Evolutionary conservation across 2,329 filamentous ascomycete species (phyloP).

Genomic region (Penicillium sp.): DNA sequence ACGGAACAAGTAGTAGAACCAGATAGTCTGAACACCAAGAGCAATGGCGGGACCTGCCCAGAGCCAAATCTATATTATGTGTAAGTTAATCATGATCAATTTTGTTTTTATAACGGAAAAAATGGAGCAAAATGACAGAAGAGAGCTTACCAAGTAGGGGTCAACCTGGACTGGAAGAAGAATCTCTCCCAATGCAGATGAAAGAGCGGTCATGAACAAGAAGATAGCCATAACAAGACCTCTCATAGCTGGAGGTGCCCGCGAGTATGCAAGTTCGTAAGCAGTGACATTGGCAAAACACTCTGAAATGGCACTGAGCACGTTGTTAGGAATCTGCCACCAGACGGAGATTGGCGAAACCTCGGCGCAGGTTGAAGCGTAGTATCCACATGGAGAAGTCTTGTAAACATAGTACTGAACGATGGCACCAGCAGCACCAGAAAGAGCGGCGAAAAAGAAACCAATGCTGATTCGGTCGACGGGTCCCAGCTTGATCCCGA

Average conservation of each 20-base stretch:
- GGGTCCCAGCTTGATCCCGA: constrained; percentile 45
- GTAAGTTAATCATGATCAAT: neutral
- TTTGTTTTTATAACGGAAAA: neutral
- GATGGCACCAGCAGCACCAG: constrained; percentile 35
- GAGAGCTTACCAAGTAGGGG: constrained; percentile 34
- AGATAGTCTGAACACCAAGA: constrained; percentile 43
- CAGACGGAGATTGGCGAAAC: constrained; percentile 44
- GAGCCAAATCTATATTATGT: constrained; percentile 17
- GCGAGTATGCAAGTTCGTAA: constrained; percentile 73
- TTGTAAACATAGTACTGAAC: constrained; percentile 47
- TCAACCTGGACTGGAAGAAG: constrained; percentile 44
- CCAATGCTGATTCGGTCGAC: constrained; percentile 51
- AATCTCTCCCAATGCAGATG: constrained; percentile 44
- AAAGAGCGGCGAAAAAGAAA: constrained; percentile 47
- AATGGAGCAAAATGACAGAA: constrained; percentile 41
- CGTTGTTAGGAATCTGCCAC: constrained; percentile 48
- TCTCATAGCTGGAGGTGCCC: constrained; percentile 71
- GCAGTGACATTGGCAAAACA: constrained; percentile 59
- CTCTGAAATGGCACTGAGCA: constrained; percentile 55
- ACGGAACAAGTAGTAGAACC: constrained; percentile 48
- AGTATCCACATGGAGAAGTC: constrained; percentile 41
- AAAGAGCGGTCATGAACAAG: constrained; percentile 57
- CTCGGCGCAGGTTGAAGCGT: constrained; percentile 35
- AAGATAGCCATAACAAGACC: constrained; percentile 27
- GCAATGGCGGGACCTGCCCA: constrained; percentile 50